Base-by-base conservation (phyloP, 495 filamentous ascomycete species). In the Xylaria palmicola region DNA sequence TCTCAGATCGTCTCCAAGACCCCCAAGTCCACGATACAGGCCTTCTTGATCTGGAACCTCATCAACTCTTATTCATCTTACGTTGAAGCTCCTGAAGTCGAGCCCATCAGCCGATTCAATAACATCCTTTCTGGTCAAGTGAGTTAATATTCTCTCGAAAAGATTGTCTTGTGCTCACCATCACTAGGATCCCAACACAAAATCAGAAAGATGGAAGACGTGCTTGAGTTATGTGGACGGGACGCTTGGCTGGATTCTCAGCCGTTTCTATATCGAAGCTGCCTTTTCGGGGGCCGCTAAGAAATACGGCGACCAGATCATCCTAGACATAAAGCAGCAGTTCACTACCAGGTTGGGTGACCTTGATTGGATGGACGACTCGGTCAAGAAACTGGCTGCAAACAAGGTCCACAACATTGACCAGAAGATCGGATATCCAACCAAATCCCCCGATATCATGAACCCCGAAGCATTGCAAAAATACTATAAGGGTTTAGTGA, bases 341-440 rank as follows among this genome's bases (percentile, higher is more conserved):
- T 90, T 88, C 65, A 77, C 82, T 22, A 78, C 81, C 60, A 87
- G 82, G 41, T 69, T 92, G 22, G 76, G 81, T 43, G 75, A 72
- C 19, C 79, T 86, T 6, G 70, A 75, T 15, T 92, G 89, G 88
- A 90, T 92, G 86, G 85, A 84, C 58, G 74, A 85, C 7, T 81
- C 84, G 41, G 83, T 88, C 26, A 81, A 83, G 41, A 76, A 84
- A 57, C 69, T 85, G 22, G 87, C 85, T 30, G 83, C 83, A 43
- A 71, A 87, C 60, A 92, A 92, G 68, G 85, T 90, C 17, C 79
- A 84, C 59, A 87, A 88, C 50, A 90, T 91, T 62, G 74, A 84
- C 30, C 86, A 90, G 69, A 89, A 90, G 66, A 90, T 92, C 41
- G 89, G 88, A 4, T 92, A 86, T 69, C 88, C 86, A 9, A 87